phyloP scores from a whole-genome alignment of 2,329 filamentous ascomycete species.

The Apiospora pterosperma region DNA sequence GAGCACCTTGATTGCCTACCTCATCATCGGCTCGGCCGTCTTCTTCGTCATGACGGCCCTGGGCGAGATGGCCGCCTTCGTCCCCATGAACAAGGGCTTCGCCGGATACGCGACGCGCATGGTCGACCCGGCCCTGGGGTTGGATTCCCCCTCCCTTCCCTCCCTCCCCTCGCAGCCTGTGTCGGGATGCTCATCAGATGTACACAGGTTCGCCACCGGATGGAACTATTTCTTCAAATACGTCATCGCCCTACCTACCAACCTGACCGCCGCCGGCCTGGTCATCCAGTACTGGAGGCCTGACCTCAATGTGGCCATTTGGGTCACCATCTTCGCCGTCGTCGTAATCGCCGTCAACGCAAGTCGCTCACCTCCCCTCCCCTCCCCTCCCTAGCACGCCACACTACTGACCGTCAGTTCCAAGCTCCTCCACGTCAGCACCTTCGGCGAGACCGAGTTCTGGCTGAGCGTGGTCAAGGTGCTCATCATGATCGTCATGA shows the following conservation, averaged over 20 bases:
- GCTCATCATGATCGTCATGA: constrained; percentile 43
- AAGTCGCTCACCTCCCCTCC: no score
- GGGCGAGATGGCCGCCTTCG: constrained; percentile 26
- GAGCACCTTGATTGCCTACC: constrained; percentile 40
- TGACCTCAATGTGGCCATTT: constrained; percentile 1
- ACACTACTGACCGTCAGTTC: no score
- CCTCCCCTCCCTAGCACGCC: no score
- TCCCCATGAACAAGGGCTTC: constrained; percentile 16
- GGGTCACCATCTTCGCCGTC: constrained; percentile 33
- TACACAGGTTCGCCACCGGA: no score
- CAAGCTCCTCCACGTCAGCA: background rate
- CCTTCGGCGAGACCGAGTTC: constrained; percentile 10
- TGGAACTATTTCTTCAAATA: constrained; percentile 15
- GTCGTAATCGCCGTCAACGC: constrained; percentile 41
- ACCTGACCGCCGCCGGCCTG: background rate
- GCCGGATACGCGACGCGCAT: constrained; percentile 24
- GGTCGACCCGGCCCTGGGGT: constrained; percentile 22
- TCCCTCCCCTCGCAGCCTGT: constrained; percentile 41
- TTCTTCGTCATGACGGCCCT: constrained; percentile 1
- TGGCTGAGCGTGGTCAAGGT: constrained; percentile 9
- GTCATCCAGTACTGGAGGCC: background rate
- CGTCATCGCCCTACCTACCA: background rate
- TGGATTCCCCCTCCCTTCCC: constrained; percentile 10
- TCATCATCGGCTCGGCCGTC: constrained; percentile 46
- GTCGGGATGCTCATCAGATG: no score